Percentiles rank a stretch among this genome's conserved stretches.
Conservation (phyloP, 371 early-diverging fungal genomes). For the Phascolomyces articulosus region DNA sequence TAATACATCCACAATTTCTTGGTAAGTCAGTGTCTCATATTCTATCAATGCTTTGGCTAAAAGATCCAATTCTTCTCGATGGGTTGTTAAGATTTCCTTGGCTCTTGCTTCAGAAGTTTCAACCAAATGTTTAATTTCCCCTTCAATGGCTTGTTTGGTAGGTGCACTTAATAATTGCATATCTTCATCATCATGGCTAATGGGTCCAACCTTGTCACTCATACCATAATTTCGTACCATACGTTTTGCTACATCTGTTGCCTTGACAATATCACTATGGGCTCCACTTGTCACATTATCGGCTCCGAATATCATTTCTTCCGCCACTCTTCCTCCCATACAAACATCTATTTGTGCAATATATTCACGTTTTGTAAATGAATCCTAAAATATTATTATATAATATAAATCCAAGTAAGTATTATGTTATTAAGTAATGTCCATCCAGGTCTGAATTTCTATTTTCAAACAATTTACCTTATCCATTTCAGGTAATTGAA, state of each 20-base stretch:
- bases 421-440: background rate
- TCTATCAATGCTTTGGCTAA: slow-evolving; percentile 92
- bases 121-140: slow-evolving; percentile 74
- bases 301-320: slow-evolving; percentile 87
- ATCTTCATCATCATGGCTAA: slow-evolving; percentile 63
- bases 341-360: slow-evolving; percentile 88
- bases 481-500: slow-evolving; percentile 93
- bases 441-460: background rate
- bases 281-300: slow-evolving; percentile 94
- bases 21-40: slow-evolving; percentile 83
- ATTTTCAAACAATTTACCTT: slow-evolving; percentile 35
- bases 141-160: slow-evolving; percentile 79
- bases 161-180: slow-evolving; percentile 64
- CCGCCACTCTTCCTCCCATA: slow-evolving; percentile 95
- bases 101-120: slow-evolving; percentile 58
- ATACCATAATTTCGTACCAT: slow-evolving; percentile 93
- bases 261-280: slow-evolving; percentile 84
- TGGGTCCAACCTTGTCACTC: slow-evolving; percentile 80
- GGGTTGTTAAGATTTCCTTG: slow-evolving; percentile 66
- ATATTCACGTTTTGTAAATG: slow-evolving; percentile 77
- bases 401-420: background rate
- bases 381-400: slow-evolving; percentile 49
- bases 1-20: slow-evolving; percentile 32
- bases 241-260: slow-evolving; percentile 82
- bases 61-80: slow-evolving; percentile 87